A percentile compares a stretch with the other conserved stretches of the same genome.
phyloP scores from a whole-genome alignment of 2,329 filamentous ascomycete genomes.

The Huntiella bhutanensis region DNA sequence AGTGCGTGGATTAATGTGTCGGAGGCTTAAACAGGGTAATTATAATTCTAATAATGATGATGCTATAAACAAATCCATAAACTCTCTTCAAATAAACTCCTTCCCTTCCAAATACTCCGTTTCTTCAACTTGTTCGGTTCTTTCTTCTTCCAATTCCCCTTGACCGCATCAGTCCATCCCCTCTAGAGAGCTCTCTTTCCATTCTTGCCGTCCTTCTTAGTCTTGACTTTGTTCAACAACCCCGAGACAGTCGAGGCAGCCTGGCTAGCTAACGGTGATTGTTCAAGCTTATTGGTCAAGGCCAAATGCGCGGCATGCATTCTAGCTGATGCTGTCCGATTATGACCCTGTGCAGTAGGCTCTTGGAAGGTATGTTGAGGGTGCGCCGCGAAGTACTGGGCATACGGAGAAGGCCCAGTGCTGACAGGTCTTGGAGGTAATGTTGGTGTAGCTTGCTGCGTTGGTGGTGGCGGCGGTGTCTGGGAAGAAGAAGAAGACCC shows the following conservation, averaged over 20 bases:
- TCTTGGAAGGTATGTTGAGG: slow-evolving; percentile 12
- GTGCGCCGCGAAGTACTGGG: slow-evolving; percentile 14
- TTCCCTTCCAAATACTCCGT: no score
- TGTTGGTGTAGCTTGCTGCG: slow-evolving; percentile 5
- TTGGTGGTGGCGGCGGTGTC: slow-evolving; percentile 16
- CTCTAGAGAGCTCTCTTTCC: slow-evolving; percentile 30
- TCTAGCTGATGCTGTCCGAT: background rate
- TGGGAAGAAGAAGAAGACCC: slow-evolving; percentile 14
- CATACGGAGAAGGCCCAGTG: slow-evolving; percentile 14
- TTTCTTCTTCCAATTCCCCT: no score
- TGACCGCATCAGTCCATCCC: slow-evolving; percentile 12
- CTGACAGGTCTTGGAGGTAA: slow-evolving; percentile 29
- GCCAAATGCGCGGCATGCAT: background rate
- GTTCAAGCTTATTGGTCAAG: slow-evolving; percentile 2
- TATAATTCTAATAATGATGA: background rate
- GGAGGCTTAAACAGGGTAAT: slow-evolving; percentile 1
- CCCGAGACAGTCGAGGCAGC: slow-evolving; percentile 27
- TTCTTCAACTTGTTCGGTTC: no score
- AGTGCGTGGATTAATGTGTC: slow-evolving; percentile 19
- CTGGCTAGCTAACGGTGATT: slow-evolving; percentile 6
- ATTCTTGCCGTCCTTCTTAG: slow-evolving; percentile 21
- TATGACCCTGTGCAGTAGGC: slow-evolving; percentile 13
- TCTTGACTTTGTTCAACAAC: slow-evolving; percentile 21
- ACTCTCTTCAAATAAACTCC: no score
- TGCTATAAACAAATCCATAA: no score